phyloP scores from a whole-genome alignment of 2,329 filamentous ascomycete species.

The Sporothrix phasma region DNA sequence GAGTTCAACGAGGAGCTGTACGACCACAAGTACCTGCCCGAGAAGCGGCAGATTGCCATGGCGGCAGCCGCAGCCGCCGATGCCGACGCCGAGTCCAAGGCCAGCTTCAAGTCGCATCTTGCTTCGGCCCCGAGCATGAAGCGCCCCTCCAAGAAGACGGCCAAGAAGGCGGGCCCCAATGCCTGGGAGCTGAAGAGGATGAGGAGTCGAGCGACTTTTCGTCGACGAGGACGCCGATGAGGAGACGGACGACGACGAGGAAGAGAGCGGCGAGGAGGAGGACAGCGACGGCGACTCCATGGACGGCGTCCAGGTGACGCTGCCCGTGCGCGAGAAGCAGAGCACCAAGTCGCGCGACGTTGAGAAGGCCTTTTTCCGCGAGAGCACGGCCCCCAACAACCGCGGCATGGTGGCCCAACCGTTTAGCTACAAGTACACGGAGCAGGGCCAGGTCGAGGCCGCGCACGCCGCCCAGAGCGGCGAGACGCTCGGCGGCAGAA shows the following conservation, averaged over 20 bases:
- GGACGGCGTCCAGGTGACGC: constrained; percentile 32
- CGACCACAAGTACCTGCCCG: constrained; percentile 68
- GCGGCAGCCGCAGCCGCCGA: constrained; percentile 29
- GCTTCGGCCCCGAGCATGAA: background rate
- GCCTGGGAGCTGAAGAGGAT: background rate
- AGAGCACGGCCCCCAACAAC: constrained; percentile 40
- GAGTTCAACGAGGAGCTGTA: constrained; percentile 89
- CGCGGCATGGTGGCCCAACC: constrained; percentile 54
- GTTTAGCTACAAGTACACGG: constrained; percentile 81
- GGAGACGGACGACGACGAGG: background rate
- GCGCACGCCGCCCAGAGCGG: constrained; percentile 19
- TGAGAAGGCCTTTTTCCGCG: constrained; percentile 76
- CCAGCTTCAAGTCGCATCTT: background rate
- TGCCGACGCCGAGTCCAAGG: background rate
- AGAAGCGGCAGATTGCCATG: constrained; percentile 63
- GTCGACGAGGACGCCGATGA: background rate
- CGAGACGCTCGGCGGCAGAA: constrained; percentile 35
- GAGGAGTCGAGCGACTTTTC: constrained; percentile 9
- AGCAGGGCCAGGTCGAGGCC: constrained; percentile 50
- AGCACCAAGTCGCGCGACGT: constrained; percentile 59
- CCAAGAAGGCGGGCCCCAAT: background rate
- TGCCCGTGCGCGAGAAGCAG: constrained; percentile 42
- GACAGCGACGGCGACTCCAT: constrained; percentile 29
- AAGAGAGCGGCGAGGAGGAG: constrained; percentile 12
- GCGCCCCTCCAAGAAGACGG: constrained; percentile 1